phyloP scores from a whole-genome alignment of 2,329 filamentous ascomycete genomes.

The Ceratocystis ficicola region DNA sequence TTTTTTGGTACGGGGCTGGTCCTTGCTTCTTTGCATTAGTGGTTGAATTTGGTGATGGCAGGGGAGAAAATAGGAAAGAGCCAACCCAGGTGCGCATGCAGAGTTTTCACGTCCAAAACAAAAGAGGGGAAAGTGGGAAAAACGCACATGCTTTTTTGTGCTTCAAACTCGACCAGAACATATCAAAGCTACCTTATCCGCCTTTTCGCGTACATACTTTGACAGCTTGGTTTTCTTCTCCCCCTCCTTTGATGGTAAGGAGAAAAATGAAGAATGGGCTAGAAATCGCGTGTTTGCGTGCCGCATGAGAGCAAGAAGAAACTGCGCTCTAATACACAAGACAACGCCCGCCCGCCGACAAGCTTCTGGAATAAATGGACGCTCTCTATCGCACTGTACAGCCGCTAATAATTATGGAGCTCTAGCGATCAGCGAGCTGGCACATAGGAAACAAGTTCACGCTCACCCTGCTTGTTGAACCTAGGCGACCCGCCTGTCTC shows the following conservation, averaged over 20 bases:
- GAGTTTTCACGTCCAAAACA: constrained; percentile 10
- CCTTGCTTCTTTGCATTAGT: neutral
- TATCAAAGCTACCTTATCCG: too few species aligned
- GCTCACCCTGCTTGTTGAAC: neutral
- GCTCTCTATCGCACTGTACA: neutral
- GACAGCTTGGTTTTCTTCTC: too few species aligned
- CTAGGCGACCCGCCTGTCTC: neutral
- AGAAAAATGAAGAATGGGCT: too few species aligned
- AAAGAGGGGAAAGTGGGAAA: constrained; percentile 2
- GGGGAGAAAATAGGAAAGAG: too few species aligned
- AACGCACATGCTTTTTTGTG: too few species aligned
- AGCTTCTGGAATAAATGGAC: constrained; percentile 14
- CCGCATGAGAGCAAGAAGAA: neutral
- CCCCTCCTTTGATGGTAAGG: too few species aligned
- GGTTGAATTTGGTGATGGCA: neutral
- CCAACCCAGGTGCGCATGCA: constrained; percentile 3
- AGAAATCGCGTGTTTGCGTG: too few species aligned
- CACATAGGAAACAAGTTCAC: too few species aligned
- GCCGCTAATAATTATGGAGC: constrained; percentile 9
- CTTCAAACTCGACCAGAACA: too few species aligned
- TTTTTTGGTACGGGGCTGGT: neutral
- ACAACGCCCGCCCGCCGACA: neutral
- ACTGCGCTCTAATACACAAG: neutral
- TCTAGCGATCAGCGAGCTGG: neutral
- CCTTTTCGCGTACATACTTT: too few species aligned